Evolutionary conservation across 257 asterid species (phyloP), one percentile per base, ranked within the genome.

Genomic region (Striga asiatica): DNA sequence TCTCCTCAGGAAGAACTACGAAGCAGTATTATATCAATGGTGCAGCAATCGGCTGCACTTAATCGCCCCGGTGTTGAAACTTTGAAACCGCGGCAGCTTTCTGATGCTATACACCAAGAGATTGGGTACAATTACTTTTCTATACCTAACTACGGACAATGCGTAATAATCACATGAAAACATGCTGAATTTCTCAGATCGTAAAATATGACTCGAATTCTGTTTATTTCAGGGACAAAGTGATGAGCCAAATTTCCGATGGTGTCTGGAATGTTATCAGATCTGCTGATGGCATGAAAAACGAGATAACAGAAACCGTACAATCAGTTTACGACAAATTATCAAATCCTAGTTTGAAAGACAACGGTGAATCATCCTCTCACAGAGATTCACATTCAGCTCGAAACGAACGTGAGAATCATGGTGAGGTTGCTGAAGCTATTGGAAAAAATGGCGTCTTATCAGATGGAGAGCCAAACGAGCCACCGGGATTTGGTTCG

Each of bases 71-170:
- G 96, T 61, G 84, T 80, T 16, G 89, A 78, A 75, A 78, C 65
- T 65, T 78, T 87, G 96, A 91, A 84, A 69, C 96, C 85, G 2
- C 82, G 96, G 20, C 98, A 91, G 76, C 95, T 91, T 54, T 80
- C 96, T 17, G 96, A 91, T 75, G 94, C 96, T 23, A 84, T 91
- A 78, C 94, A 80, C 72, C 69, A 76, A 75, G 98, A 91, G 75
- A 75, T 91, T 23, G 96, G 98, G 98, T 91, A 68, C n/a, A 74
- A 0, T 20, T 10, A 41, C 42, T 25, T 28, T 27, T 62, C 37
- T 19, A 68, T 51, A 11, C n/a, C 50, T 51, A 14, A 24, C n/a
- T 45, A 17, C 50, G 54, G 56, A 23, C 32, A 34, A 31, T 17
- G 58, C 42, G 10, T 12, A 8, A 11, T 12, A 35, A 16, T 35